Evolutionary conservation across 495 filamentous ascomycete genomes (phyloP), one percentile per base, ranked within the genome.

Genomic region (Penicillium argentinense): DNA sequence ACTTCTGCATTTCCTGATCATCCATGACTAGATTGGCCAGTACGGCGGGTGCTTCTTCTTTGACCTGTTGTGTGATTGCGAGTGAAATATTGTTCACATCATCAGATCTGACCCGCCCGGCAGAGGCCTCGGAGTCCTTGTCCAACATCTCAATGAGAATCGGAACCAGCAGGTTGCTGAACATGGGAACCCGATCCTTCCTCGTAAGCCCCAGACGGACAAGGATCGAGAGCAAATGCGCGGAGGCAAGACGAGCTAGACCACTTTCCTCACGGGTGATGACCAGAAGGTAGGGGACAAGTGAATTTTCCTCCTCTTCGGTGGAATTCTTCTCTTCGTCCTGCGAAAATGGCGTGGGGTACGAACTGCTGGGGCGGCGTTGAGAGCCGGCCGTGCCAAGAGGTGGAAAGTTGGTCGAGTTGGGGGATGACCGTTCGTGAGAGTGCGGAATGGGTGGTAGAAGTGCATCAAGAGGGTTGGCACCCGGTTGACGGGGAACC

Each of bases 261-360:
- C 82, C 84, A 33, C 66, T 67, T 39, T 81, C 77, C 9, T 79
- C 78, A 51, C 89, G 77, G 19, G 85, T 75, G 11, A 89, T 61
- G 42, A 81, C 73, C 21, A 97, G 78, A 9, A 98, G 80, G 87
- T 90, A 97, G 9, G 85, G 82, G 29, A 95, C 78, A 9, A 97
- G 65, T 14, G 86, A 79, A 47, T 81, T 95, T 53, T 96, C 92
- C 12, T 83, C 78, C 6, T 89, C 83, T 32, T 86, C 82, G 1
- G 68, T 45, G 6, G 75, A 61, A 2, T 66, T 50, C 6, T 60
- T 56, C 11, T 74, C n/a, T n/a, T n/a, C 68, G 16, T 64, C 53
- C 6, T 63, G 59, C 21, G 69, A 64, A 28, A 69, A 59, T 17
- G 64, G 56, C 16, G 65, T 53, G 23, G 64, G 41, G 55, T 67